Evolutionary conservation across 2,329 filamentous ascomycete genomes (phyloP).

Genomic region (Hymenoscyphus repandus): DNA sequence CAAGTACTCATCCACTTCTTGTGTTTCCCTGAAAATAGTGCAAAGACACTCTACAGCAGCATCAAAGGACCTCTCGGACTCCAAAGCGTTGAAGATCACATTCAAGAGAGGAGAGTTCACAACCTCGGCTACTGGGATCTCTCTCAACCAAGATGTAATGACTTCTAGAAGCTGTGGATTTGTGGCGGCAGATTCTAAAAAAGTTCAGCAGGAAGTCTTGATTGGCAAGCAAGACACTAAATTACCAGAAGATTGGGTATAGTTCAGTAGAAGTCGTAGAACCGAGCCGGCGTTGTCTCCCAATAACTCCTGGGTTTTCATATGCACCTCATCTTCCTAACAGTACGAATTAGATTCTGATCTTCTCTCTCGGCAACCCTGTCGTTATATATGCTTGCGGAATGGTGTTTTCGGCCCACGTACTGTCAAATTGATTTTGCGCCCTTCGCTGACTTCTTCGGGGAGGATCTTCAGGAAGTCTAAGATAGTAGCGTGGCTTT

Average conservation of each 20-base stretch:
- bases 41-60: slow-evolving; percentile 89
- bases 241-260: slow-evolving; percentile 85
- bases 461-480: slow-evolving; percentile 96
- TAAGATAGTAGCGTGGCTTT: slow-evolving; percentile 80
- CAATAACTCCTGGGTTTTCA: slow-evolving; percentile 82
- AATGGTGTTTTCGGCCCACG: slow-evolving; percentile 61
- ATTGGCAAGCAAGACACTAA: slow-evolving; percentile 15
- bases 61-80: slow-evolving; percentile 73
- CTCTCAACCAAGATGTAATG: slow-evolving; percentile 92
- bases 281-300: slow-evolving; percentile 88
- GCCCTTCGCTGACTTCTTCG: slow-evolving; percentile 97
- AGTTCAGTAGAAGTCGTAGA: slow-evolving; percentile 79
- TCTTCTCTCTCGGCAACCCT: slow-evolving; percentile 31
- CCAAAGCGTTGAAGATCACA: slow-evolving; percentile 71
- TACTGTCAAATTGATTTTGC: slow-evolving; percentile 99
- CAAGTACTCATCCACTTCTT: slow-evolving; percentile 87
- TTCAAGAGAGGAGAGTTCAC: slow-evolving; percentile 81
- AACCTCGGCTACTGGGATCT: slow-evolving; percentile 79
- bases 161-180: slow-evolving; percentile 92
- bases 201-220: slow-evolving; percentile 21
- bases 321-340: slow-evolving; percentile 90
- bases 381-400: slow-evolving; percentile 33
- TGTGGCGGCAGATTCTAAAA: slow-evolving; percentile 64
- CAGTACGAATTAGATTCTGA: slow-evolving; percentile 44
- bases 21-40: slow-evolving; percentile 84